Base-by-base conservation (phyloP, 2,329 filamentous ascomycete genomes). In the Colletotrichum spaethianum region DNA sequence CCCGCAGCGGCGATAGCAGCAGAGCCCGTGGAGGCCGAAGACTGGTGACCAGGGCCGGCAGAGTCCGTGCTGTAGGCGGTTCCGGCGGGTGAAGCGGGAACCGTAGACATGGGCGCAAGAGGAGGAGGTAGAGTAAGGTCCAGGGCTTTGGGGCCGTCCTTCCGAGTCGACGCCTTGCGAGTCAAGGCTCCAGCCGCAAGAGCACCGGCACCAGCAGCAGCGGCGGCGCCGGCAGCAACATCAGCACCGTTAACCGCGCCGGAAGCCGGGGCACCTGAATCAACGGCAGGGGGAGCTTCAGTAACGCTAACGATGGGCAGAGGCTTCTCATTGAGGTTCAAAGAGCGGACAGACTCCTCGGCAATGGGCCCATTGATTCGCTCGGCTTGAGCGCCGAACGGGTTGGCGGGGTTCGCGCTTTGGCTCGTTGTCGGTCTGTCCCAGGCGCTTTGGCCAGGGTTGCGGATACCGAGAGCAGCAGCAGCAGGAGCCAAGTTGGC, bases 311-410 rank as follows among this genome's bases (percentile, higher is more conserved):
- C 56, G 1, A 23, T 50, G 31, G 73, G 73, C n/a, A 75, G 68
- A 8, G 73, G 73, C 57, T 75, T 75, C 64, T 80, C 77, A 52
- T 81, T 80, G 2, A 82, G 81, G 72, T 81, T 82, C 59, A 79
- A 74, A 8, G 82, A 81, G 71, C 79, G 81, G 56, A 80, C 77
- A 6, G 72, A 70, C 53, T 83, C 81, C 60, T 84, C 82, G 26
- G 78, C 76, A 57, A 84, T 82, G 31, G 86, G 82, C n/a, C 83
- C 83, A 53, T 82, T 78, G 46, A 85, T 78, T 64, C 81, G 85
- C 80, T 91, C 89, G 48, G 88, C 87, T 74, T 90, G 87, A 76
- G 87, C 87, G 61, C 89, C 91, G 80, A 96, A 96, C 26, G 94
- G 94, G 79, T 96, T 94, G 72, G 86, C 85, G 2, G 87, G 83